phyloP scores from a whole-genome alignment of 2,329 filamentous ascomycete species.

The Colletotrichum sp. region DNA sequence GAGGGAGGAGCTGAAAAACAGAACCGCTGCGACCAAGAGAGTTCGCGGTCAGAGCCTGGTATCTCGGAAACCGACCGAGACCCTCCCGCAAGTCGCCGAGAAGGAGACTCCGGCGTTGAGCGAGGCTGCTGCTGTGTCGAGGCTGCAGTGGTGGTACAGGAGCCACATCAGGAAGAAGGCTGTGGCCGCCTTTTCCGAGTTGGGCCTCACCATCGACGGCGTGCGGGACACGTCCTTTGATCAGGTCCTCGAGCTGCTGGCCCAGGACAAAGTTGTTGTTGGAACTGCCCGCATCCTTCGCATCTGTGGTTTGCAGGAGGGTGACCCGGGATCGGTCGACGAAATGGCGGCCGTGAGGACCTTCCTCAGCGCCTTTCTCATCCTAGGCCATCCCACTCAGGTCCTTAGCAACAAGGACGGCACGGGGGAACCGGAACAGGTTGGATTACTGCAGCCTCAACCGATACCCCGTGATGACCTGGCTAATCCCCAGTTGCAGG shows the following conservation, averaged over 20 bases:
- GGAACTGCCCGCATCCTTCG: slow-evolving; percentile 71
- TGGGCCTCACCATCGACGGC: slow-evolving; percentile 73
- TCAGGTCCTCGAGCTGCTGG: slow-evolving; percentile 71
- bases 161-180: slow-evolving; percentile 60
- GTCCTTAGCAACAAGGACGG: slow-evolving; percentile 77
- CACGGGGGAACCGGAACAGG: slow-evolving; percentile 62
- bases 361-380: slow-evolving; percentile 81
- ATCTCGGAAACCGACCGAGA: slow-evolving; percentile 53
- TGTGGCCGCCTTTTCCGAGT: slow-evolving; percentile 68
- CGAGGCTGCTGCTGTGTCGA: slow-evolving; percentile 65
- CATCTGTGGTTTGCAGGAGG: slow-evolving; percentile 73
- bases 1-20: slow-evolving; percentile 66
- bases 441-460: slow-evolving; percentile 45
- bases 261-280: slow-evolving; percentile 68
- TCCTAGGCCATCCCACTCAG: slow-evolving; percentile 78
- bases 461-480: slow-evolving; percentile 57
- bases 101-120: slow-evolving; percentile 48
- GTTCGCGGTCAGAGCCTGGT: slow-evolving; percentile 57
- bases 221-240: slow-evolving; percentile 76
- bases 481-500: slow-evolving; percentile 68
- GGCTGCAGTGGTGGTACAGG: slow-evolving; percentile 76
- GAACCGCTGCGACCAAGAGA: slow-evolving; percentile 53
- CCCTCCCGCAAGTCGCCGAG: slow-evolving; percentile 55
- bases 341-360: slow-evolving; percentile 76
- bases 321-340: slow-evolving; percentile 64